Conservation (phyloP, 2,329 filamentous ascomycete species). For the Colletotrichum sp. region DNA sequence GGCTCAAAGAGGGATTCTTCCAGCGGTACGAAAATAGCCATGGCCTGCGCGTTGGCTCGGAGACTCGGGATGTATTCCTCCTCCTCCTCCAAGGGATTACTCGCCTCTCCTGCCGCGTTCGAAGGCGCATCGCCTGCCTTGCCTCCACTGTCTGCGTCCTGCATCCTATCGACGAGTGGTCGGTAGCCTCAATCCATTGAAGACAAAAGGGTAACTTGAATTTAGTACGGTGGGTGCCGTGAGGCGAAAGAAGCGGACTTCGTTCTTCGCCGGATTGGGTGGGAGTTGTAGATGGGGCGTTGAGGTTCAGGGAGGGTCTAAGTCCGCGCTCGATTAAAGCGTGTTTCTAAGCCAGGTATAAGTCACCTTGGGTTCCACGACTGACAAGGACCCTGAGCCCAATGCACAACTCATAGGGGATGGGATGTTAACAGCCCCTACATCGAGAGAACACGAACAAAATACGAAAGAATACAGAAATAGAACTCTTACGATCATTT, state of each 20-base stretch:
- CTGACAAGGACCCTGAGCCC: not conserved
- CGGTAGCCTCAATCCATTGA: not conserved
- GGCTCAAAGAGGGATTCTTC: conserved; percentile 33
- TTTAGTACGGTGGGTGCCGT: not conserved
- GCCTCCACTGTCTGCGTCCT: not conserved
- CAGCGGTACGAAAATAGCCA: conserved; percentile 38
- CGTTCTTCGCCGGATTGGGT: not conserved
- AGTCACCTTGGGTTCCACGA: not conserved
- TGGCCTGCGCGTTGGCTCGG: not conserved
- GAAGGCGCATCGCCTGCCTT: not conserved
- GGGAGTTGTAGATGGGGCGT: not conserved
- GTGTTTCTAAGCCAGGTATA: not conserved
- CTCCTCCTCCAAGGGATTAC: not conserved
- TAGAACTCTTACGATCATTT: not conserved
- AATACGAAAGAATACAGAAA: not conserved
- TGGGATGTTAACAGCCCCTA: not conserved
- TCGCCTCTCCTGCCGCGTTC: not conserved
- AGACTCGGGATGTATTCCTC: conserved; percentile 28
- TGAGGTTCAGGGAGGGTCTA: not conserved
- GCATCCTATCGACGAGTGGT: not conserved
- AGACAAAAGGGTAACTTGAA: not conserved
- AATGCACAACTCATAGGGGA: not conserved
- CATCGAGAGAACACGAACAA: not conserved
- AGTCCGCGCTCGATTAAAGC: not conserved
- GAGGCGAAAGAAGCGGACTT: not conserved